Evolutionary conservation across 352 stramenopile genomes (phyloP).

Genomic region (Phytophthora syringae): DNA sequence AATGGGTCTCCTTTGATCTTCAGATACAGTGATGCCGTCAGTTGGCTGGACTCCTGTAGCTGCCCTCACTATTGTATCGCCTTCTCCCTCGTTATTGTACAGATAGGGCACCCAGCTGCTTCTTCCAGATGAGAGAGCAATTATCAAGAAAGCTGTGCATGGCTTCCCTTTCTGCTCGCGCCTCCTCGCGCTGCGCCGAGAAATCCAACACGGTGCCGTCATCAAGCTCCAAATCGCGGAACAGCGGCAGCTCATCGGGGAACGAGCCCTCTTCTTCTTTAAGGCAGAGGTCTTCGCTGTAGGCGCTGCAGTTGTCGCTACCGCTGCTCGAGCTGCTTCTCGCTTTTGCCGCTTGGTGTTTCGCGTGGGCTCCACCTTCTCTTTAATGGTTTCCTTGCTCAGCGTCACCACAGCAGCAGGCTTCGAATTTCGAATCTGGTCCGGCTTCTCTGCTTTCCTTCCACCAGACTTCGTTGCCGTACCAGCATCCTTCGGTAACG

Average conservation of each 20-base stretch:
- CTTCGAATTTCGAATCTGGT: conserved; percentile 17
- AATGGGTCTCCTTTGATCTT: conserved; percentile 11
- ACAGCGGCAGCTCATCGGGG: conserved; percentile 30
- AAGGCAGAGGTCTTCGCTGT: conserved; percentile 15
- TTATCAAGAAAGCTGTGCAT: conserved; percentile 40
- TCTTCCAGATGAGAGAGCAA: conserved; percentile 45
- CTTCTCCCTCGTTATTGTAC: conserved; percentile 30
- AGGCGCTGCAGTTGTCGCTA: conserved; percentile 1
- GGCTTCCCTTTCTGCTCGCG: conserved; percentile 25
- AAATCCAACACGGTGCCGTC: conserved; percentile 43
- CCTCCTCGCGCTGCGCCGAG: conserved; percentile 36
- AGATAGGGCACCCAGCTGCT: conserved; percentile 31
- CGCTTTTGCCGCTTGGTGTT: conserved; percentile 34
- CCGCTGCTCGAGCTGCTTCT: conserved; percentile 4
- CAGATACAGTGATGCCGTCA: conserved; percentile 11
- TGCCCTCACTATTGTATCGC: conserved; percentile 19
- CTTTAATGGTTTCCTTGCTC: conserved; percentile 9
- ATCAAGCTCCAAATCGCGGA: conserved; percentile 41
- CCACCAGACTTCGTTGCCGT: conserved; percentile 3
- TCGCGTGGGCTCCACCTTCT: conserved; percentile 9
- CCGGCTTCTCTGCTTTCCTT: conserved; percentile 6
- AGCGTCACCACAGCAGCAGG: conserved; percentile 3
- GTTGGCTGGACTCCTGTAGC: conserved; percentile 23
- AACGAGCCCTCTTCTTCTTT: conserved; percentile 24
- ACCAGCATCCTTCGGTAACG: conserved; percentile 1